A percentile compares a stretch with the other conserved stretches of the same genome.
These are phyloP conservation scores for Solanum clarkiae DNA, from an alignment of 257 asterid genomes.

Conservation along the genomic window DNA sequence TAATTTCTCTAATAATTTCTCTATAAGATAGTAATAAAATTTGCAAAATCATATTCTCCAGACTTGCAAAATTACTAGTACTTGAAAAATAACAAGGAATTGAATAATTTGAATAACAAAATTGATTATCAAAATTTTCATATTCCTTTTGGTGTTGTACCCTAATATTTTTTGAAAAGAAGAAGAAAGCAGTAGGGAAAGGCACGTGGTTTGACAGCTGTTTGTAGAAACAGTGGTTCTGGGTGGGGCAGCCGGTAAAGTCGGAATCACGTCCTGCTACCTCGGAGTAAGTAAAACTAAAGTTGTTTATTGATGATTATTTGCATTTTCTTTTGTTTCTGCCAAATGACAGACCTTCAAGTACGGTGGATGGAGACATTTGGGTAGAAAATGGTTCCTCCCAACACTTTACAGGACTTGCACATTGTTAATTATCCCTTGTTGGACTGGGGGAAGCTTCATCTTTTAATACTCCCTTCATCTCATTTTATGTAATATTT, in stretches of 20 bases:
- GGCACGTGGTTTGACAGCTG: slow-evolving; percentile 21
- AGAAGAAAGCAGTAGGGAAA: background rate
- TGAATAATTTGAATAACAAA: too few species aligned
- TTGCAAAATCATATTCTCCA: too few species aligned
- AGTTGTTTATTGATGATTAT: background rate
- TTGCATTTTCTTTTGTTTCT: background rate
- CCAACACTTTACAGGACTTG: background rate
- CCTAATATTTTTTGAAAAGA: too few species aligned
- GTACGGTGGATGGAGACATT: background rate
- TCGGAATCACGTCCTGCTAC: background rate
- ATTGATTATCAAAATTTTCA: too few species aligned
- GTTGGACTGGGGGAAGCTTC: too few species aligned
- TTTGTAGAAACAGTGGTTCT: slow-evolving; percentile 3
- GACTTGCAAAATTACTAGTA: too few species aligned
- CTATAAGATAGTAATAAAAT: too few species aligned
- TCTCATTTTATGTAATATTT: too few species aligned
- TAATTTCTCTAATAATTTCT: too few species aligned
- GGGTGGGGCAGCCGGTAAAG: background rate
- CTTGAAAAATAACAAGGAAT: too few species aligned
- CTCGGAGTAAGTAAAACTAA: background rate
- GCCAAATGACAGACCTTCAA: background rate
- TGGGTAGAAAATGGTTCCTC: background rate
- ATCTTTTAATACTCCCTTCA: too few species aligned
- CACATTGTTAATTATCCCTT: background rate
- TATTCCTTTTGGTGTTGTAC: too few species aligned